phyloP scores from a whole-genome alignment of 768 basidiomycete genomes.

The Rubroboletus satanas region DNA sequence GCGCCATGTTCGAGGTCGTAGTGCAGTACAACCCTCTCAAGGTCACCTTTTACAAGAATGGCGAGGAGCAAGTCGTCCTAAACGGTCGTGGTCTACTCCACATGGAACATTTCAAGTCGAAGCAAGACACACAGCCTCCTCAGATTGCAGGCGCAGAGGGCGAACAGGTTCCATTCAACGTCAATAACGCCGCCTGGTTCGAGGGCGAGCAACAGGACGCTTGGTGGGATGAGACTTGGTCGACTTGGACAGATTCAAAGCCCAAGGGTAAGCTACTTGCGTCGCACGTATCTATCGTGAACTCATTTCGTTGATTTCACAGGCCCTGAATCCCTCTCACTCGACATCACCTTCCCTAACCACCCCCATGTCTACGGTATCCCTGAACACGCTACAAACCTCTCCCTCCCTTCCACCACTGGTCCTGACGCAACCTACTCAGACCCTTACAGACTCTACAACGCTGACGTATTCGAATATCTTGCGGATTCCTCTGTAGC shows the following conservation, averaged over 20 bases:
- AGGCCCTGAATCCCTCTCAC: conserved; percentile 92
- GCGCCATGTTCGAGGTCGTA: conserved; percentile 58
- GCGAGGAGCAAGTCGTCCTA: conserved; percentile 80
- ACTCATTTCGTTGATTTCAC: conserved; percentile 7
- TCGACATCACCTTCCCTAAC: conserved; percentile 92
- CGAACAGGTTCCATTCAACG: conserved; percentile 53
- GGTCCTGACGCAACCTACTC: conserved; percentile 73
- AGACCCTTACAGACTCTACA: conserved; percentile 94
- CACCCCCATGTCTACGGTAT: conserved; percentile 93
- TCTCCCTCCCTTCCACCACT: conserved; percentile 84
- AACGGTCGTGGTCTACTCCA: conserved; percentile 90
- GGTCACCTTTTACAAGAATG: conserved; percentile 66
- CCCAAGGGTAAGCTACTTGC: conserved; percentile 70
- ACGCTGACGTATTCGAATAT: conserved; percentile 96
- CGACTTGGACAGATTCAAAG: conserved; percentile 86
- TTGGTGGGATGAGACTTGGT: conserved; percentile 88
- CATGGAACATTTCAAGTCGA: conserved; percentile 95
- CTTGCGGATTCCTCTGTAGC: conserved; percentile 72
- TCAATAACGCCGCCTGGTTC: conserved; percentile 70
- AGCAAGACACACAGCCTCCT: conserved; percentile 42
- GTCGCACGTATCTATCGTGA: background rate
- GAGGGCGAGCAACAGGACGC: conserved; percentile 82
- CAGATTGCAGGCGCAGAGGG: conserved; percentile 37
- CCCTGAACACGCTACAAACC: conserved; percentile 89
- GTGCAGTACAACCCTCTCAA: conserved; percentile 75